A percentile compares a stretch with the other conserved stretches of the same genome.
phyloP scores from a whole-genome alignment of 768 basidiomycete genomes.

The Thelephora aurantiotincta region DNA sequence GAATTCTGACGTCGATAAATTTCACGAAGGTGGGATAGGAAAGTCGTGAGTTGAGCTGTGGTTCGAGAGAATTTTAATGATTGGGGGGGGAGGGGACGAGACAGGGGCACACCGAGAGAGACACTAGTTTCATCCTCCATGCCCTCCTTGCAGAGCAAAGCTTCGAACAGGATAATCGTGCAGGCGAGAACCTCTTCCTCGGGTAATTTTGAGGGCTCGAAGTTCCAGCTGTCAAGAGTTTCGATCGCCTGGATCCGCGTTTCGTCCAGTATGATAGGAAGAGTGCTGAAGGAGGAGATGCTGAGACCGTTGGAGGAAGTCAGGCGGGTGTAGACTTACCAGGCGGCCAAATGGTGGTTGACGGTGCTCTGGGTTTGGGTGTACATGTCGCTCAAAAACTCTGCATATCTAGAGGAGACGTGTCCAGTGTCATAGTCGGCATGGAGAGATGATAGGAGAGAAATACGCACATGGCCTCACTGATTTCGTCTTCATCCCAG shows the following conservation, averaged over 20 bases:
- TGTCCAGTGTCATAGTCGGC: conserved; percentile 8
- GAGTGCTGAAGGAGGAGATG: conserved; percentile 2
- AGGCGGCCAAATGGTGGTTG: conserved; percentile 30
- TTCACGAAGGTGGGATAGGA: conserved; percentile 79
- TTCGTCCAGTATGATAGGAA: conserved; percentile 20
- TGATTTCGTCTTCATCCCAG: conserved; percentile 32
- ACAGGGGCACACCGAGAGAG: conserved; percentile 37
- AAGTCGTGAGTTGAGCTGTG: conserved; percentile 57
- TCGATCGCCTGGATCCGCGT: conserved; percentile 51
- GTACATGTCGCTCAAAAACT: conserved; percentile 76
- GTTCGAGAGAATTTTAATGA: background rate
- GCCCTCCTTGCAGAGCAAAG: conserved; percentile 66
- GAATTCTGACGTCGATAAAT: conserved; percentile 86
- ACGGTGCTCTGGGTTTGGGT: conserved; percentile 65
- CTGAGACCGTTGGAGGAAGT: background rate
- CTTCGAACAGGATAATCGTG: conserved; percentile 78
- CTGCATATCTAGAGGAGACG: conserved; percentile 42
- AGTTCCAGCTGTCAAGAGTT: conserved; percentile 70
- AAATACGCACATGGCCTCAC: conserved; percentile 33
- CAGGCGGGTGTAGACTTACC: conserved; percentile 20
- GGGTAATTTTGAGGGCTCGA: conserved; percentile 75
- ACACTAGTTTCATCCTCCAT: conserved; percentile 45
- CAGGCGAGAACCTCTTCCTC: conserved; percentile 75
- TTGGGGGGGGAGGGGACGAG: background rate
- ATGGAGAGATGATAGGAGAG: conserved; percentile 10